Percentiles rank a stretch among this genome's conserved stretches.
Evolutionary conservation across 495 filamentous ascomycete genomes (phyloP).

Genomic region (Podospora comata): DNA sequence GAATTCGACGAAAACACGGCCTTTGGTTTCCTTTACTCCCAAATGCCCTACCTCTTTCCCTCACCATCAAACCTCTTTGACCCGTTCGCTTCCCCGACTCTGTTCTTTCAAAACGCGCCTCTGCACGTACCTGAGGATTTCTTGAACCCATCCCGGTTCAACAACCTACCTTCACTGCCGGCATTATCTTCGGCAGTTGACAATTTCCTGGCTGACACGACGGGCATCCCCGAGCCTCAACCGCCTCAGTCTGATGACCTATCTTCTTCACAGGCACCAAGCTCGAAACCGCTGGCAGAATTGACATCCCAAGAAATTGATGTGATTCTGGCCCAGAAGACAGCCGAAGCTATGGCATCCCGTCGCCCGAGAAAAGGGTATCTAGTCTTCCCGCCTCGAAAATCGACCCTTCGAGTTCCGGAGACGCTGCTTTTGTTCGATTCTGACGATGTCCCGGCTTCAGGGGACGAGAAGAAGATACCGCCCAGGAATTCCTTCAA

Average conservation of each 20-base stretch:
- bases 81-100: conserved; percentile 49
- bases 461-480: conserved; percentile 2
- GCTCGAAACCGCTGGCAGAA: background rate
- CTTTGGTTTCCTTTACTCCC: conserved; percentile 31
- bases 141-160: conserved; percentile 14
- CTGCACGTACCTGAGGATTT: conserved; percentile 41
- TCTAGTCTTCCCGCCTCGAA: conserved; percentile 38
- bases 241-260: background rate
- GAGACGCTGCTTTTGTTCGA: conserved; percentile 31
- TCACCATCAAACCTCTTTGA: conserved; percentile 47
- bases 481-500: conserved; percentile 32
- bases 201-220: background rate
- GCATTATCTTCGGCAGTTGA: background rate
- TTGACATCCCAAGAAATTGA: background rate
- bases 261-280: background rate
- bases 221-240: background rate
- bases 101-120: conserved; percentile 51
- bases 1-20: background rate
- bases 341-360: conserved; percentile 6
- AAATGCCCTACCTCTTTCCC: conserved; percentile 37
- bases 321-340: conserved; percentile 3
- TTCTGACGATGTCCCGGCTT: conserved; percentile 24
- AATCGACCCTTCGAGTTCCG: conserved; percentile 38
- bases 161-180: background rate
- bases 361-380: conserved; percentile 25